Evolutionary conservation across 176 grass and related monocot species (phyloP).

Genomic region (Carex parvula): DNA sequence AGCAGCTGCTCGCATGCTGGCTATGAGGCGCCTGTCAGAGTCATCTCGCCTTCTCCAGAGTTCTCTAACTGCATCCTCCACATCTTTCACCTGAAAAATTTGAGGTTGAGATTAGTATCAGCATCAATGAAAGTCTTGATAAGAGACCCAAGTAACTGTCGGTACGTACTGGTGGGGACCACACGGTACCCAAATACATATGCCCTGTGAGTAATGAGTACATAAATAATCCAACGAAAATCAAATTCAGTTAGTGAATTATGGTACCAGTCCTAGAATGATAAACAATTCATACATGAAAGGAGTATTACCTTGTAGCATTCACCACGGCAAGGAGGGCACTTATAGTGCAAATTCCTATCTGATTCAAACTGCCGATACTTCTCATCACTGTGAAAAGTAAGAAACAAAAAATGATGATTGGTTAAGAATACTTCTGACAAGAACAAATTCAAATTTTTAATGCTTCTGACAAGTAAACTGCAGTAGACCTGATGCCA

Average conservation of each 20-base stretch:
- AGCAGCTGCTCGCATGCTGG: conserved; percentile 70
- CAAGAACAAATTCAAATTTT: conserved; percentile 14
- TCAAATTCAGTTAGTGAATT: background rate
- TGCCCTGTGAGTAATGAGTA: background rate
- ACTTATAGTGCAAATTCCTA: conserved; percentile 83
- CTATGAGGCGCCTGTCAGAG: conserved; percentile 67
- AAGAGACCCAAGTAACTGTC: background rate
- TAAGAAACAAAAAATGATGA: background rate
- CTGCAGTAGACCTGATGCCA: conserved; percentile 72
- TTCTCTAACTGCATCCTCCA: conserved; percentile 88
- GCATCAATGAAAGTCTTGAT: conserved; percentile 13
- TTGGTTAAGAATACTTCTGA: conserved; percentile 7
- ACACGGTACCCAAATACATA: background rate
- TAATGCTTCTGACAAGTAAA: background rate
- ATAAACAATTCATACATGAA: background rate
- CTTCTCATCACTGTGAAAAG: conserved; percentile 72
- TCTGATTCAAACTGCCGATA: conserved; percentile 92
- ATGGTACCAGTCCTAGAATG: background rate
- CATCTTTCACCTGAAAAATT: conserved; percentile 66
- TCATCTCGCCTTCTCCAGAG: conserved; percentile 88
- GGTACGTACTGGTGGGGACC: background rate
- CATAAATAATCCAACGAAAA: background rate
- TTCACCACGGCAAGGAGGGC: conserved; percentile 87
- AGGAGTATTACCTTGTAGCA: conserved; percentile 68
- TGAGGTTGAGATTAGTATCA: conserved; percentile 24